Conservation (phyloP, 2,329 filamentous ascomycete genomes). For the Kalaharituber pfeilii region DNA sequence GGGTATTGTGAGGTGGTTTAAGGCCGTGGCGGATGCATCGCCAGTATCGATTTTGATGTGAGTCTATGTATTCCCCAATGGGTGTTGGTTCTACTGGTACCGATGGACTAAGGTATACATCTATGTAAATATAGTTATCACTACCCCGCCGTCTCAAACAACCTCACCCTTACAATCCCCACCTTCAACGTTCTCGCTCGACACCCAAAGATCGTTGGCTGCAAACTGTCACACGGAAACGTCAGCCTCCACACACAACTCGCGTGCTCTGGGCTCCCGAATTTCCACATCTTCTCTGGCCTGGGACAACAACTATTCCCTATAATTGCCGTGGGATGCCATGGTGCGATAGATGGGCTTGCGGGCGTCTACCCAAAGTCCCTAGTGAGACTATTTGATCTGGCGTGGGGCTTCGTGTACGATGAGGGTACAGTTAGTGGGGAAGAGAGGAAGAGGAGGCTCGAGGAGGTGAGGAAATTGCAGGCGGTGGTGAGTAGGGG, state of each 20-base stretch:
- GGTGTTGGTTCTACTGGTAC: no score
- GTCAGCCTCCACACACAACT: slow-evolving; percentile 47
- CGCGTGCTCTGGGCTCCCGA: slow-evolving; percentile 35
- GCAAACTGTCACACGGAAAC: slow-evolving; percentile 52
- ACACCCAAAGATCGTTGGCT: slow-evolving; percentile 50
- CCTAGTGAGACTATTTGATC: slow-evolving; percentile 40
- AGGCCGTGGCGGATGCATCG: neutral
- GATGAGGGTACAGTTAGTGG: slow-evolving; percentile 40
- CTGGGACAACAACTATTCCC: slow-evolving; percentile 49
- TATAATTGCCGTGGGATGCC: slow-evolving; percentile 40
- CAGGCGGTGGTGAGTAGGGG: slow-evolving; percentile 34
- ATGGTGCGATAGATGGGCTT: slow-evolving; percentile 48
- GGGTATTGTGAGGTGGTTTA: slow-evolving; percentile 31
- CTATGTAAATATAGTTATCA: neutral
- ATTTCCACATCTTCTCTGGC: slow-evolving; percentile 46
- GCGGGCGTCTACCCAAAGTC: slow-evolving; percentile 48
- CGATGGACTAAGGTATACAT: no score
- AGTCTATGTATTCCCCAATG: neutral
- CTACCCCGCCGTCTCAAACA: neutral
- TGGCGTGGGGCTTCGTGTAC: slow-evolving; percentile 29
- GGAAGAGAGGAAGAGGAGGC: slow-evolving; percentile 22
- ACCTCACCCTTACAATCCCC: neutral
- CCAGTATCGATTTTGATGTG: neutral
- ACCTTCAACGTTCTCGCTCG: slow-evolving; percentile 33
- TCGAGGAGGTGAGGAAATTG: neutral